A percentile compares a stretch with the other conserved stretches of the same genome.
phyloP scores from a whole-genome alignment of 1,284 basidiomycete genomes.

The Ustanciosporium gigantosporum region DNA sequence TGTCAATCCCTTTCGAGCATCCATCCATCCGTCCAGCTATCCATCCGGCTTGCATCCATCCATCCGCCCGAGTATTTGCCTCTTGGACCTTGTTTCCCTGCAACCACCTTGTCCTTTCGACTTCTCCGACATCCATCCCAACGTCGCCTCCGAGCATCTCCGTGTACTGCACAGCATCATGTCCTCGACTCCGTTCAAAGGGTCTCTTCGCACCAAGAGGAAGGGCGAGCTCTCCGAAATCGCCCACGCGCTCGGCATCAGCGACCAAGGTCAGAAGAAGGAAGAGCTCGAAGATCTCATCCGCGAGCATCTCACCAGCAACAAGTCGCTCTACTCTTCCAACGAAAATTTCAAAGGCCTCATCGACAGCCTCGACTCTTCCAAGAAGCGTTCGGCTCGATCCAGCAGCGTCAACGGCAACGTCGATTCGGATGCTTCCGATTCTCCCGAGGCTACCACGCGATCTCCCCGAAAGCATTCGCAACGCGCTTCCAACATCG shows the following conservation, averaged over 20 bases:
- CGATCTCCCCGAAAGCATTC: constrained; percentile 53
- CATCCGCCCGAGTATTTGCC: constrained; percentile 19
- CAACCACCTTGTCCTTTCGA: not conserved
- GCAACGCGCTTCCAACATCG: constrained; percentile 26
- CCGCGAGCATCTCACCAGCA: constrained; percentile 32
- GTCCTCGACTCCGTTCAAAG: constrained; percentile 40
- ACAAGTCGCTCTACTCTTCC: constrained; percentile 30
- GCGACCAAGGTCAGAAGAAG: constrained; percentile 28
- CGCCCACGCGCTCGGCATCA: constrained; percentile 42
- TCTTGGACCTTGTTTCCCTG: constrained; percentile 1
- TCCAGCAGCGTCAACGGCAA: constrained; percentile 33
- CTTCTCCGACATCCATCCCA: not conserved
- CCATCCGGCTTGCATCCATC: constrained; percentile 16
- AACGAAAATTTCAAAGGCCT: constrained; percentile 40
- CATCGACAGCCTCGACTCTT: constrained; percentile 45
- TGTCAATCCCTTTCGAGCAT: not conserved
- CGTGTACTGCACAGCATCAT: constrained; percentile 2
- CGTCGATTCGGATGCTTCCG: constrained; percentile 46
- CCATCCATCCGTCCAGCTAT: not conserved
- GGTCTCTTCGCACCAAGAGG: constrained; percentile 46
- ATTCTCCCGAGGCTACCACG: constrained; percentile 36
- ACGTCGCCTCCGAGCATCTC: not conserved
- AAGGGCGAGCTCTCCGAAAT: constrained; percentile 51
- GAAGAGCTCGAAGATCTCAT: constrained; percentile 50
- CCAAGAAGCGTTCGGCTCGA: constrained; percentile 23